Base-by-base conservation (phyloP, 768 basidiomycete genomes). In the Vararia minispora region DNA sequence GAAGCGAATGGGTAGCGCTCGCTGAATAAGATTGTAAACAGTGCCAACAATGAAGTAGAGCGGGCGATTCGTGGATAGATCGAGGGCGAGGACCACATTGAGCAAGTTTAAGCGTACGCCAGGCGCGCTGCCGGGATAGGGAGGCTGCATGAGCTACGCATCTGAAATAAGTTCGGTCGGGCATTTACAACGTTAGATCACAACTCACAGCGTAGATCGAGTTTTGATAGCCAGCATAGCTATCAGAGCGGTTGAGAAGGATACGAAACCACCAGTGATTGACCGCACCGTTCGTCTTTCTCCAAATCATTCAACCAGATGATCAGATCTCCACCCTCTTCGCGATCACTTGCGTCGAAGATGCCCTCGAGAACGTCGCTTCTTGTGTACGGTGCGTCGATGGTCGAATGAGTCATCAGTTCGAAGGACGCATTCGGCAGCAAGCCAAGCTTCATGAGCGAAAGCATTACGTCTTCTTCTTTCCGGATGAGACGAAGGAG, bases 231-330 rank as follows among this genome's bases (percentile, higher is more conserved):
- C 55, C 52, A 5, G 64, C 58, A 43, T 81, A 81, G 37, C 73
- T 75, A 39, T 3, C 17, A 47, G 22, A 10, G 13, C 22, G 13
- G 5, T 8, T 44, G 11, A 35, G 32, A 12, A 20, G 4, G 5
- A 24, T 1, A 26, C 13, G 36, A 47, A 44, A 13, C 37, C 41
- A 5, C 23, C 27, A 6, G 24, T 28, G 5, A 41, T 55, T 1
- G 27, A 35, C 32, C 64, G 43, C 61, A 88, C 66, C 76, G 66
- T 28, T 60, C 64, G 57, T 98, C 95, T 45, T 74, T 83, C 61
- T 87, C 81, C 14, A 98, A 58, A 52, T 99, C 79, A 56, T 98
- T 99, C 80, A 82, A 85, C 75, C 86, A 98, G 1, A 79, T 53
- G 27, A 92, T 69, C 3, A 83, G 67, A 25, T 61, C 67, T 0